Evolutionary conservation across 129 eudicot genomes (phyloP).

Genomic region (Oenanthe sinensis): DNA sequence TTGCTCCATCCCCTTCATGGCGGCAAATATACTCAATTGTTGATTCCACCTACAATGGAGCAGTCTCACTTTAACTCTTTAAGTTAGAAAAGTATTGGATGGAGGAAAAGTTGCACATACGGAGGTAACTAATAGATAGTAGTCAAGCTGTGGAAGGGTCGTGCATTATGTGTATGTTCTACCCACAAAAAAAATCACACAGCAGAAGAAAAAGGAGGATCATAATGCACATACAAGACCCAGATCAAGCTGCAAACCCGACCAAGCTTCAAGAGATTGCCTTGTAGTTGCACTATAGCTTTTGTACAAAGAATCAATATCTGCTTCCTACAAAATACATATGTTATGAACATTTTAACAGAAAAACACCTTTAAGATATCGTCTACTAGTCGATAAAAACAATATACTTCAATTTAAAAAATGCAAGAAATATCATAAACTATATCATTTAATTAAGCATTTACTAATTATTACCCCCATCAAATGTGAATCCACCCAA

Average conservation of each 20-base stretch:
- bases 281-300: conserved; percentile 66
- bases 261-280: conserved; percentile 93
- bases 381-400: background rate
- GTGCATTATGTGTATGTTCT: background rate
- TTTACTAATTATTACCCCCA: background rate
- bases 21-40: conserved; percentile 77
- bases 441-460: background rate
- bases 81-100: background rate
- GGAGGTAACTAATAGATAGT: background rate
- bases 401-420: background rate
- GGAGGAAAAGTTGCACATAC: background rate
- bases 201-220: background rate
- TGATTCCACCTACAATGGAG: conserved; percentile 65
- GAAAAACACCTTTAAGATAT: background rate
- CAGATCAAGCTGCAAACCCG: conserved; percentile 67
- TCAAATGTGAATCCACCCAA: background rate
- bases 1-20: conserved; percentile 86
- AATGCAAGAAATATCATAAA: background rate
- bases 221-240: conserved; percentile 60
- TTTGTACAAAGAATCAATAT: conserved; percentile 60
- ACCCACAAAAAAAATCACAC: background rate
- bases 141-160: background rate
- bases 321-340: conserved; percentile 53
- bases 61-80: background rate
- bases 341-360: background rate